Percentiles rank a stretch among this genome's conserved stretches.
These are phyloP conservation scores for Backusella luteola DNA, from an alignment of 192 early-diverging fungal genomes.

Conservation along the genomic window DNA sequence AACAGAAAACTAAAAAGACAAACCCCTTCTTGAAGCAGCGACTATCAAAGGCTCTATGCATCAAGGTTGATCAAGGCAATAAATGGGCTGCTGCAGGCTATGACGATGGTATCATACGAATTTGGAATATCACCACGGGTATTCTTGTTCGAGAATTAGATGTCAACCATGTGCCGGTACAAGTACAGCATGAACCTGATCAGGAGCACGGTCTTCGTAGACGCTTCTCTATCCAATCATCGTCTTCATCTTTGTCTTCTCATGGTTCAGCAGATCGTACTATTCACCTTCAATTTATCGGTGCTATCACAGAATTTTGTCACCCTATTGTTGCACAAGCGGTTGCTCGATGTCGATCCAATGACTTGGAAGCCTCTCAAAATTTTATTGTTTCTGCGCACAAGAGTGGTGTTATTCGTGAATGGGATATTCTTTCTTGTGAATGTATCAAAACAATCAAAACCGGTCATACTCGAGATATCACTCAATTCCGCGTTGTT, in stretches of 20 bases:
- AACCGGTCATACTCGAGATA: slow-evolving; percentile 14
- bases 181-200: neutral
- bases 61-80: slow-evolving; percentile 30
- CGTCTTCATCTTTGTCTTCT: neutral
- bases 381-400: slow-evolving; percentile 26
- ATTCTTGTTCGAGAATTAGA: slow-evolving; percentile 7
- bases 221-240: neutral
- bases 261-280: slow-evolving; percentile 15
- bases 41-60: slow-evolving; percentile 8
- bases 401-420: slow-evolving; percentile 26
- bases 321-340: slow-evolving; percentile 27
- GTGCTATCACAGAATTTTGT: slow-evolving; percentile 21
- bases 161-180: neutral
- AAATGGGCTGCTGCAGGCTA: slow-evolving; percentile 30
- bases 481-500: slow-evolving; percentile 10
- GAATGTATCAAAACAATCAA: slow-evolving; percentile 27
- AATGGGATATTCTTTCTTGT: slow-evolving; percentile 34
- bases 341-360: slow-evolving; percentile 13
- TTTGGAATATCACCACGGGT: slow-evolving; percentile 31
- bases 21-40: neutral
- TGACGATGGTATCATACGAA: slow-evolving; percentile 30
- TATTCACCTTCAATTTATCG: slow-evolving; percentile 25
- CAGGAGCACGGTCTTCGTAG: neutral
- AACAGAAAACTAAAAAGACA: neutral
- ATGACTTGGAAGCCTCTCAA: slow-evolving; percentile 14